Conservation (phyloP, 1,284 basidiomycete species). For the Rhodotorula sp. region DNA sequence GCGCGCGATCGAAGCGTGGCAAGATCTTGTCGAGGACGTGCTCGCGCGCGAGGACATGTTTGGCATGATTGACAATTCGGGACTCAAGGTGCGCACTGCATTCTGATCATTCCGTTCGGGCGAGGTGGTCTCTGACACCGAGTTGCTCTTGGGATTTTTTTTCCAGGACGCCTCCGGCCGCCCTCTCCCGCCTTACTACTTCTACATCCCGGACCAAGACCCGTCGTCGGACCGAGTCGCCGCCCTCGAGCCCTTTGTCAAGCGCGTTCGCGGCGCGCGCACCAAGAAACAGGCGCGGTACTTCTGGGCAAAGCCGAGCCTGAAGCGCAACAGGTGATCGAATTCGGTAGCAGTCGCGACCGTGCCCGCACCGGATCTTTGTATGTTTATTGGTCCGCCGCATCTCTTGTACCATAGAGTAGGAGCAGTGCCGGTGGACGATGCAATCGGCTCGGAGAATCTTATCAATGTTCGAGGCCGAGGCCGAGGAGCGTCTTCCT, state of each 20-base stretch:
- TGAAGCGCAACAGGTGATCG: slow-evolving; percentile 26
- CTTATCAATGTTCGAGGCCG: no score
- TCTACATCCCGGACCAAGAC: slow-evolving; percentile 37
- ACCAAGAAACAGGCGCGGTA: slow-evolving; percentile 25
- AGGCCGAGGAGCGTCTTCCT: no score
- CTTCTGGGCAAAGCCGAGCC: slow-evolving; percentile 34
- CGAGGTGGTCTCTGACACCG: no score
- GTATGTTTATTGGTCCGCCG: no score
- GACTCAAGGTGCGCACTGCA: slow-evolving; percentile 24
- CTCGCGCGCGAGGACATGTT: slow-evolving; percentile 31
- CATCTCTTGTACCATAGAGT: no score
- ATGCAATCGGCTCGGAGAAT: no score
- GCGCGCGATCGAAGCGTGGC: slow-evolving; percentile 33
- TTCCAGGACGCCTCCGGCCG: slow-evolving; percentile 35
- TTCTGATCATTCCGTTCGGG: not conserved
- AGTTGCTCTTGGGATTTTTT: fast-evolving
- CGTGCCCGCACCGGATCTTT: no score
- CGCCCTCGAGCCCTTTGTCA: slow-evolving; percentile 40
- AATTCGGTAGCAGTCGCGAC: not conserved
- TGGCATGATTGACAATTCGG: slow-evolving; percentile 36
- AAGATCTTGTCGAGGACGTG: slow-evolving; percentile 24
- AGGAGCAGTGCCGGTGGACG: no score
- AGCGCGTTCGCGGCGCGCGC: slow-evolving; percentile 36
- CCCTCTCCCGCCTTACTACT: slow-evolving; percentile 30
- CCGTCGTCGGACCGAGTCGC: slow-evolving; percentile 30